Evolutionary conservation across 306 rosid genomes (phyloP).

Genomic region (Echinosophora koreensis): DNA sequence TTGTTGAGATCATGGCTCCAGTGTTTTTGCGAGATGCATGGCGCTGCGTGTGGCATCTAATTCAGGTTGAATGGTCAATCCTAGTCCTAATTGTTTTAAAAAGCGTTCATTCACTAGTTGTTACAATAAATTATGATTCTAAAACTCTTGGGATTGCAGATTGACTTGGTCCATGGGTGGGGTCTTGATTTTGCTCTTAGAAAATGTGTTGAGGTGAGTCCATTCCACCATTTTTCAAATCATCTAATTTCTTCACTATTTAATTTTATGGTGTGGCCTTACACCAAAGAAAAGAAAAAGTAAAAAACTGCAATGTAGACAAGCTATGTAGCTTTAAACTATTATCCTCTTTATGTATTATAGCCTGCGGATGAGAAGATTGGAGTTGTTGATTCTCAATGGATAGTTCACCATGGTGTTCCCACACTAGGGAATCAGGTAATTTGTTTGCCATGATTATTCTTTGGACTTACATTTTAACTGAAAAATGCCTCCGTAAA

Average conservation of each 20-base stretch:
- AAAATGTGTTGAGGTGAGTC: slow-evolving; percentile 91
- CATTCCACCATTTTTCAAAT: slow-evolving; percentile 11
- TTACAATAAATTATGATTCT: slow-evolving; percentile 6
- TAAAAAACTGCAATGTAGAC: background rate
- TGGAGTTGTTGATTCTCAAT: slow-evolving; percentile 97
- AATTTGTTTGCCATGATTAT: slow-evolving; percentile 24
- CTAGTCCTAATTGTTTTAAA: slow-evolving; percentile 42
- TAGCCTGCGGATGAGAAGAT: slow-evolving; percentile 99
- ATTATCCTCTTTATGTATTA: slow-evolving; percentile 16
- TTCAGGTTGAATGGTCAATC: slow-evolving; percentile 79
- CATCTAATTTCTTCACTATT: background rate
- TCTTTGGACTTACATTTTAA: background rate
- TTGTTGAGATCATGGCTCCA: slow-evolving; percentile 99
- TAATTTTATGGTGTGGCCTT: slow-evolving; percentile 3
- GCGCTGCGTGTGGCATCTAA: slow-evolving; percentile 99
- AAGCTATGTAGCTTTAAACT: slow-evolving; percentile 34
- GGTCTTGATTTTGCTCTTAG: slow-evolving; percentile 98
- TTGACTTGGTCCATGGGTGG: slow-evolving; percentile 99
- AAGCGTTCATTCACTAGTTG: slow-evolving; percentile 2
- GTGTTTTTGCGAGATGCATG: slow-evolving; percentile 98
- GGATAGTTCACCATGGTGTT: slow-evolving; percentile 94
- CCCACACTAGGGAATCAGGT: slow-evolving; percentile 99
- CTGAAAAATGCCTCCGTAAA: background rate
- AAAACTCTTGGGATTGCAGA: slow-evolving; percentile 59
- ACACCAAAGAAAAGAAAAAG: background rate